A percentile compares a stretch with the other conserved stretches of the same genome.
These are phyloP conservation scores for Miscanthus lutarioriparius DNA, from an alignment of 176 grass and related monocot species.

Conservation along the genomic window DNA sequence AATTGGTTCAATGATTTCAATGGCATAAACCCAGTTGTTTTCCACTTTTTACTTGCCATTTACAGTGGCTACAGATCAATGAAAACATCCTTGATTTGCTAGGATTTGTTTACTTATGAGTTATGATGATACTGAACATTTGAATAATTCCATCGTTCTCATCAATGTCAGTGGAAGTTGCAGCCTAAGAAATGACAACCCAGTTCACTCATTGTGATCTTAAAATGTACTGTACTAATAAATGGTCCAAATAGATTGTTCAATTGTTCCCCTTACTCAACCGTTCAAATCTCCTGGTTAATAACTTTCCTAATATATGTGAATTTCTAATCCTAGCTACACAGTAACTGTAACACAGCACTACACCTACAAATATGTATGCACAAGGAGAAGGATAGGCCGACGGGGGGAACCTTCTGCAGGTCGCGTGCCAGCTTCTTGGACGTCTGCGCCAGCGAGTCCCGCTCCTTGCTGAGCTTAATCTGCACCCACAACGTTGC, in stretches of 20 bases:
- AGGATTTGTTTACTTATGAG: background rate
- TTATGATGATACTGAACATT: conserved; percentile 5
- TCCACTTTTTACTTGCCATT: background rate
- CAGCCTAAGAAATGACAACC: background rate
- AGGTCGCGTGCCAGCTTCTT: conserved; percentile 82
- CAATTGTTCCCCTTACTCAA: background rate
- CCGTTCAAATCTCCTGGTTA: background rate
- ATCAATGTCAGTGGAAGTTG: background rate
- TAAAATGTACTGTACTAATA: background rate
- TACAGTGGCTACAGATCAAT: background rate
- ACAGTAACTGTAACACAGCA: background rate
- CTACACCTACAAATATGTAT: background rate
- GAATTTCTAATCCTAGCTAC: background rate
- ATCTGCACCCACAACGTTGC: conserved; percentile 43
- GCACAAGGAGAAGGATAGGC: background rate
- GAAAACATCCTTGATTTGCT: background rate
- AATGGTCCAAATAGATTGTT: background rate
- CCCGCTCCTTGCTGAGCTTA: conserved; percentile 77
- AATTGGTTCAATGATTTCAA: background rate
- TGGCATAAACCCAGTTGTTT: background rate
- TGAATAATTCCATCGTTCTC: background rate
- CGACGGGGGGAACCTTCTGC: conserved; percentile 55
- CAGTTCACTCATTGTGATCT: background rate
- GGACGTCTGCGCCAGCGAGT: conserved; percentile 68
- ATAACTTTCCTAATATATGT: background rate